Base-by-base conservation (phyloP, 2,329 filamentous ascomycete species). In the Calonectria multiphialidica region DNA sequence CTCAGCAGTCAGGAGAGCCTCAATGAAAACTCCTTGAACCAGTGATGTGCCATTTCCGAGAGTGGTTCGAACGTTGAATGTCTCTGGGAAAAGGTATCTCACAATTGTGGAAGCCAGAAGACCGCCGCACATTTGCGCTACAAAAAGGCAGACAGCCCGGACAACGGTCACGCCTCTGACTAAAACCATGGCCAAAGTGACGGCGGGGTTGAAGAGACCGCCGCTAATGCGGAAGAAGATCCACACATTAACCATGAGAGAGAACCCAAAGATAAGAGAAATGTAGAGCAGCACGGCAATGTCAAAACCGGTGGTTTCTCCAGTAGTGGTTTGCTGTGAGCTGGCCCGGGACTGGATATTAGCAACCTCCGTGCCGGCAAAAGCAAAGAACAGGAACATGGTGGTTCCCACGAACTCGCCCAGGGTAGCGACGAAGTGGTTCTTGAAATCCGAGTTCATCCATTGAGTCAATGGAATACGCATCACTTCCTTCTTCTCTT, bases 131-230 rank as follows among this genome's bases (percentile, higher is more conserved):
- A 91, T 80, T 77, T 91, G 90, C 1, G 89, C 85, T 4, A 84
- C 75, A 70, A 90, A 85, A n/a, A 90, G 80, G 5, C 87, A 82
- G 0, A 84, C 65, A 5, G 86, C 87, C 6, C 89, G 87, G 1
- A 86, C 59, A 16, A 84, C 79, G 8, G 82, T 82, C 37, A 91
- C 83, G 3, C 86, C 88, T 23, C 86, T 86, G 37, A 88, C 85
- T 21, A 91, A 82, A 25, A 86, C 82, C 68, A 91, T 87, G 2
- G 86, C 89, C 1, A 91, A 81, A 0, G 89, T 90, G 23, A 84
- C 82, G 12, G 82, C 82, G 5, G 82, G 82, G 72, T 84, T 84
- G 72, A 84, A 84, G 5, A 84, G 76, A 25, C 82, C 82, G 55
- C 82, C 82, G 44, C 83, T 86, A 42, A 88, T 84, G 50, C 86